Base-by-base conservation (phyloP, 2,329 filamentous ascomycete genomes). In the Malbranchea zuffiana region DNA sequence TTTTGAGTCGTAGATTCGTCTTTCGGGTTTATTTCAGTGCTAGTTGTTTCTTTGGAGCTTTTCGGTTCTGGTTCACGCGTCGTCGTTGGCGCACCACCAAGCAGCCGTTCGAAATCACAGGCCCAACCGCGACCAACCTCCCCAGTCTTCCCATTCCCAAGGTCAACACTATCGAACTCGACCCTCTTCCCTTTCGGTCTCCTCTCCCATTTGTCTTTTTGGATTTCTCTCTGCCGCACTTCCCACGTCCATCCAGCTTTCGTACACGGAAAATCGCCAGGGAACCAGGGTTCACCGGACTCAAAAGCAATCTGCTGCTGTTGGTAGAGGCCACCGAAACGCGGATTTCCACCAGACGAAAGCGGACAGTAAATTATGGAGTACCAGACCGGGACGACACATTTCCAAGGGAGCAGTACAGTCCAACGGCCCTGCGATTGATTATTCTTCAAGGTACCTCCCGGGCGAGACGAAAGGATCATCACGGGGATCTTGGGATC, bases 361-460 rank as follows among this genome's bases (percentile, higher is more conserved):
- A 92, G 67, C 0, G 84, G 83, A 42, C 79, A 85, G 52, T 85
- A 85, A 61, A 93, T 80, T 10, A 96, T 62, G 31, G 75, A 78
- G 49, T 88, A 80, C 90, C 90, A 98, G 20, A 95, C 68, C 0
- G 84, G 75, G 23, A 76, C 67, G 23, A 96, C 80, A 49, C 83
- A 94, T 53, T 83, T 86, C 85, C 88, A 95, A 0, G 90, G 90
- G 3, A 90, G 70, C 16, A 96, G 67, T 1, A 96, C 56, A 0
- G 79, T 90, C 85, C 86, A 96, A 0, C 70, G 78, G 0, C 80
- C 80, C 32, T 80, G 76, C 1, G 67, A 63, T 31, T 69, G 71
- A 7, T 58, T 63, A 24, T 61, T 60, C 19, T 49, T 59, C 5
- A 49, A 43, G n/a, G 35, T 16, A 26, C 35, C 18, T 18, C 36